A percentile compares a stretch with the other conserved stretches of the same genome.
These are phyloP conservation scores for Porphyrellus cyaneotinctus DNA, from an alignment of 768 basidiomycete species.

Conservation along the genomic window DNA sequence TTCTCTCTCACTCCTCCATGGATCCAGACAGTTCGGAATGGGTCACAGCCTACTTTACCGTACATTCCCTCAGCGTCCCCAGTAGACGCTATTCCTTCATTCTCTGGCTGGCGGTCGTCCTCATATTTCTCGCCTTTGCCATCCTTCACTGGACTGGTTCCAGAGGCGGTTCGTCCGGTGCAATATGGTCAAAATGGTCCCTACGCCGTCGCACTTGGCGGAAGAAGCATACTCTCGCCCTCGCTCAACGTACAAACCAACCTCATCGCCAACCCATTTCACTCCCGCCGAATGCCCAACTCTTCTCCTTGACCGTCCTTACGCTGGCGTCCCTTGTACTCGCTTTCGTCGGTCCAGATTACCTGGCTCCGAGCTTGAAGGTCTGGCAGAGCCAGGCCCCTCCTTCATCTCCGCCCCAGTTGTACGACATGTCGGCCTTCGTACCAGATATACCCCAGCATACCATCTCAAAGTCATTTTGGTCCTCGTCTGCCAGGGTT, in stretches of 20 bases:
- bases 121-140: constrained; percentile 39
- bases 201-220: constrained; percentile 57
- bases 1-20: constrained; percentile 17
- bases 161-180: constrained; percentile 43
- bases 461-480: constrained; percentile 64
- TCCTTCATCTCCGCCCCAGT: constrained; percentile 19
- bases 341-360: constrained; percentile 63
- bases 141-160: constrained; percentile 42
- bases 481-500: constrained; percentile 64
- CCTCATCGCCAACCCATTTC: constrained; percentile 41
- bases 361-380: constrained; percentile 49
- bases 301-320: constrained; percentile 48
- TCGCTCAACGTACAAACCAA: constrained; percentile 31
- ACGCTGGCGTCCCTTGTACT: constrained; percentile 41
- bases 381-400: constrained; percentile 39
- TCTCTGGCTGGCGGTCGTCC: constrained; percentile 52
- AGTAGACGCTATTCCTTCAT: constrained; percentile 55
- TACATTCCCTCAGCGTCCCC: constrained; percentile 50
- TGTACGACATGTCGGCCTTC: constrained; percentile 32
- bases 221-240: constrained; percentile 40
- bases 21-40: constrained; percentile 48
- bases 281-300: constrained; percentile 61
- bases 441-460: constrained; percentile 45
- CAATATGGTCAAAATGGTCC: constrained; percentile 56
- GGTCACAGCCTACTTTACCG: constrained; percentile 53